These are phyloP conservation scores for Pouteria campechiana DNA, from an alignment of 179 eudicot species.

Conservation along the genomic window DNA sequence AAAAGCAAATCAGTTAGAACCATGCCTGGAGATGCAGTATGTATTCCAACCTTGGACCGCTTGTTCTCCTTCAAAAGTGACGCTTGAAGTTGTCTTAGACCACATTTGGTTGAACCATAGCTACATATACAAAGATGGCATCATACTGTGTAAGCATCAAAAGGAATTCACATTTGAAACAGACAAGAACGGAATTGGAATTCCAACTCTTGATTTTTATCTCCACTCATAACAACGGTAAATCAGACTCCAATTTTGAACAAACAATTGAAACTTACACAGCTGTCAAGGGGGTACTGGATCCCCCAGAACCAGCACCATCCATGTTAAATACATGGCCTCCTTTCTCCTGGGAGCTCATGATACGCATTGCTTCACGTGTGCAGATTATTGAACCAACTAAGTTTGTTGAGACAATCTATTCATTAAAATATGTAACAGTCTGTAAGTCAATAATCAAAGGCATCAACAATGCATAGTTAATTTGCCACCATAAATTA, in stretches of 20 bases:
- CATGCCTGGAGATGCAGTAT: slow-evolving; percentile 99
- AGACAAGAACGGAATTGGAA: not conserved
- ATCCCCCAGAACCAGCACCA: slow-evolving; percentile 99
- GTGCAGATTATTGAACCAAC: slow-evolving; percentile 96
- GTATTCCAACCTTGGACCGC: slow-evolving; percentile 70
- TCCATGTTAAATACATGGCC: slow-evolving; percentile 98
- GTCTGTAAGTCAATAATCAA: not conserved
- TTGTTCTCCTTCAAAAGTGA: slow-evolving; percentile 73
- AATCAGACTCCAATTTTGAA: not conserved
- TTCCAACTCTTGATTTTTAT: not conserved
- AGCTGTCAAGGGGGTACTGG: slow-evolving; percentile 95
- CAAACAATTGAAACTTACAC: slow-evolving; percentile 45
- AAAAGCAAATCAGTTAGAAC: slow-evolving; percentile 87
- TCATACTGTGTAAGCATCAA: not conserved
- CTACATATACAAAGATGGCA: slow-evolving; percentile 19
- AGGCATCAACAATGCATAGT: no score
- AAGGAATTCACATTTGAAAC: not conserved
- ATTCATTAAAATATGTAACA: not conserved
- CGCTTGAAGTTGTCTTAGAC: slow-evolving; percentile 82
- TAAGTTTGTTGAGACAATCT: slow-evolving; percentile 97
- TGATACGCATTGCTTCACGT: slow-evolving; percentile 75
- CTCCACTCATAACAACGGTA: not conserved
- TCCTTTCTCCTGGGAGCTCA: slow-evolving; percentile 46
- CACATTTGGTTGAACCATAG: slow-evolving; percentile 95
- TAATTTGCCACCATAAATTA: no score